Conservation (phyloP, 75 land plant species). For the Picea glauca region DNA sequence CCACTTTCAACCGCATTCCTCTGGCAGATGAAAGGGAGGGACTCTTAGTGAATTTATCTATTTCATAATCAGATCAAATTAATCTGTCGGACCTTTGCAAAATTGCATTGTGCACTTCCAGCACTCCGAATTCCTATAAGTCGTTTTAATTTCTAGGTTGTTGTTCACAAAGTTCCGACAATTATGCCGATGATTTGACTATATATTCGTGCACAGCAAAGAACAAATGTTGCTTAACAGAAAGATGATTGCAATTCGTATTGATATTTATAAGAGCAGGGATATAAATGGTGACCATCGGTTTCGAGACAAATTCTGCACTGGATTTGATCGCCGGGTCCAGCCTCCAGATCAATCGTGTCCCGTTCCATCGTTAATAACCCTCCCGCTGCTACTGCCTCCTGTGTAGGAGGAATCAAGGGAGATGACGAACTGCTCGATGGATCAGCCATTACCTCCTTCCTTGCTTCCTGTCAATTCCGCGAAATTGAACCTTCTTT, state of each 20-base stretch:
- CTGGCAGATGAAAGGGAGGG: too few relatives aligned
- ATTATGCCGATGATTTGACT: background rate
- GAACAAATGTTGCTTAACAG: background rate
- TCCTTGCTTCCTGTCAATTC: too few relatives aligned
- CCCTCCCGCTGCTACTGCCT: too few relatives aligned
- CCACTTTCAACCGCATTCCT: too few relatives aligned
- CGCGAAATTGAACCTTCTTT: too few relatives aligned
- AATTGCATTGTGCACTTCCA: too few relatives aligned
- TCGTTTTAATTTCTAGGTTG: background rate
- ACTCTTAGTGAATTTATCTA: too few relatives aligned
- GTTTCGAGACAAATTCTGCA: conserved; percentile 96
- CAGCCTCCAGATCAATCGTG: conserved; percentile 88
- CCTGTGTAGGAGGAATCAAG: too few relatives aligned
- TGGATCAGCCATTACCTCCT: too few relatives aligned
- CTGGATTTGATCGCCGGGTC: conserved; percentile 89
- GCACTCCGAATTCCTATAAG: background rate
- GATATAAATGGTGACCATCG: conserved; percentile 49
- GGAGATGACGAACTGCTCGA: too few relatives aligned
- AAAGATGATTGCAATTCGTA: background rate
- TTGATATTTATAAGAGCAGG: background rate
- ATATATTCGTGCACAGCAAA: background rate
- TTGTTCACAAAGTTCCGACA: background rate
- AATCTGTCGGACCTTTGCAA: too few relatives aligned
- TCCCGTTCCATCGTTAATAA: conserved; percentile 18
- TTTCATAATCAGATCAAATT: too few relatives aligned